These are phyloP conservation scores for Paxillus ammoniavirescens DNA, from an alignment of 768 basidiomycete genomes.

Conservation along the genomic window DNA sequence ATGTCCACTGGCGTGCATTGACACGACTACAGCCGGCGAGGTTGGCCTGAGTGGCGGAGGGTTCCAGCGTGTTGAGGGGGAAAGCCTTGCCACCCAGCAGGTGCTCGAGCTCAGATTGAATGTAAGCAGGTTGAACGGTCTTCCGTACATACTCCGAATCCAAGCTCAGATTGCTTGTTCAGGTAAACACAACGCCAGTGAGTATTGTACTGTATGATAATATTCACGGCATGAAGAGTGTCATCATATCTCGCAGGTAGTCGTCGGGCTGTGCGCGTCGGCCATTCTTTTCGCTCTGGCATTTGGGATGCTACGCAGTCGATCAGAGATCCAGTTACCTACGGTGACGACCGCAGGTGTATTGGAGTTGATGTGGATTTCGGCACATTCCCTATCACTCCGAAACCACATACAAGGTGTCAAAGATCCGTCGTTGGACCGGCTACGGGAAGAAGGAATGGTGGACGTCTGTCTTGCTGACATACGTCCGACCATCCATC, in stretches of 20 bases:
- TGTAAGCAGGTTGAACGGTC: not conserved
- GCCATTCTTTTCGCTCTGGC: not conserved
- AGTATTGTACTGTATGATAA: not conserved
- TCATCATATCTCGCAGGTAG: not conserved
- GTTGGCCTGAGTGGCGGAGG: not conserved
- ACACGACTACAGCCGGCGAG: not conserved
- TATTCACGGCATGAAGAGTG: too few relatives aligned
- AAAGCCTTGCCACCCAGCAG: not conserved
- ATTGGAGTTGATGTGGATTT: not conserved
- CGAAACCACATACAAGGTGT: not conserved
- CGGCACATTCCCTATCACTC: not conserved
- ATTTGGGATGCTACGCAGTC: not conserved
- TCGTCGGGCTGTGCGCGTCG: not conserved
- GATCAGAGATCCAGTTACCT: not conserved
- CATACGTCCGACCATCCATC: not conserved
- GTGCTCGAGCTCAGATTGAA: not conserved
- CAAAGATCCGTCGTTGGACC: not conserved
- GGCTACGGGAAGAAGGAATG: not conserved
- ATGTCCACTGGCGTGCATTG: too few relatives aligned
- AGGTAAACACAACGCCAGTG: not conserved
- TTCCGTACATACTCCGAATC: not conserved
- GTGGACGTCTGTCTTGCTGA: not conserved
- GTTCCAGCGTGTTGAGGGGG: not conserved
- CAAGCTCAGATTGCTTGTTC: not conserved
- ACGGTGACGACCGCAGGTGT: not conserved